Evolutionary conservation across 1,284 basidiomycete genomes (phyloP).

Genomic region (Papiliotrema nemorosa): DNA sequence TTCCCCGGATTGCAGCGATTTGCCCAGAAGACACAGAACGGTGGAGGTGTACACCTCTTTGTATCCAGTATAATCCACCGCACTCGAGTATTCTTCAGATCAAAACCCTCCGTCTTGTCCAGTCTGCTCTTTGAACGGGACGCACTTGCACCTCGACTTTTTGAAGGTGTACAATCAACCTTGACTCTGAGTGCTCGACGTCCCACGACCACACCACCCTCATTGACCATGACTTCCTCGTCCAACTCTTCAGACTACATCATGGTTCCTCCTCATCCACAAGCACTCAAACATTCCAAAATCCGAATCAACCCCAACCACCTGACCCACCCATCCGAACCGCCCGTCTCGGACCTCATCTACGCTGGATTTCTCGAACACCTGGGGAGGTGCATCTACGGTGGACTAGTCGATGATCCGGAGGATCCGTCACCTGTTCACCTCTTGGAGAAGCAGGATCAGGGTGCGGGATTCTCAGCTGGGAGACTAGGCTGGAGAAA

Average conservation of each 20-base stretch:
- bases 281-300: constrained; percentile 12
- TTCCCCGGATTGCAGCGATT: too few relatives aligned
- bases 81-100: too few relatives aligned
- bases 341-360: constrained; percentile 36
- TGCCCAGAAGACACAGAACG: too few relatives aligned
- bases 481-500: constrained; percentile 55
- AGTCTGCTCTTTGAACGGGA: too few relatives aligned
- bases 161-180: too few relatives aligned
- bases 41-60: too few relatives aligned
- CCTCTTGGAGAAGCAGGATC: constrained; percentile 35
- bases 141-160: too few relatives aligned
- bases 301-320: constrained; percentile 20
- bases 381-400: constrained; percentile 61
- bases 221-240: background rate
- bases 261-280: constrained; percentile 14
- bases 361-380: constrained; percentile 64
- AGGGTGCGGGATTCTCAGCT: constrained; percentile 23
- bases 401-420: constrained; percentile 57
- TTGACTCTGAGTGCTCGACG: too few relatives aligned
- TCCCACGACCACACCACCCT: too few relatives aligned
- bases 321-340: constrained; percentile 22
- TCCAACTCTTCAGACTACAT: background rate
- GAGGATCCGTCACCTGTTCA: constrained; percentile 41
- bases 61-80: too few relatives aligned
- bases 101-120: too few relatives aligned